Conservation (phyloP, 768 basidiomycete genomes). For the Agaricus blazei region DNA sequence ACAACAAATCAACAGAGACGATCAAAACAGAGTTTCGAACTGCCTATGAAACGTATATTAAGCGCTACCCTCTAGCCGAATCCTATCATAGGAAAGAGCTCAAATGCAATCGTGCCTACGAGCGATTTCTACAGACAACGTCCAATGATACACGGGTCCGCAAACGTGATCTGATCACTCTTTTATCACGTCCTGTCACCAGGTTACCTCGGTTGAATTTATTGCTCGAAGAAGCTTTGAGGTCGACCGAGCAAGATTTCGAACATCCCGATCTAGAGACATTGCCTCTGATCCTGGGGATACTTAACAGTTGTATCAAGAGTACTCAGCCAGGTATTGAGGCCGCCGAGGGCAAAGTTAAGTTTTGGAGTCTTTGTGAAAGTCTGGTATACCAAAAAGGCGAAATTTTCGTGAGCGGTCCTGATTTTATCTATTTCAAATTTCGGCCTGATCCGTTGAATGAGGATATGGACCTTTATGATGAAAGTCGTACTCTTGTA, state of each 20-base stretch:
- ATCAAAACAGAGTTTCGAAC: slow-evolving; percentile 47
- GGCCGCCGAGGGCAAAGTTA: slow-evolving; percentile 87
- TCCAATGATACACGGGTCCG: slow-evolving; percentile 60
- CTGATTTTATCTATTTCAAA: not conserved
- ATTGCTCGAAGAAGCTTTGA: slow-evolving; percentile 63
- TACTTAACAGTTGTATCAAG: slow-evolving; percentile 71
- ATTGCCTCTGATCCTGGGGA: slow-evolving; percentile 64
- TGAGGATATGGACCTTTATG: slow-evolving; percentile 80
- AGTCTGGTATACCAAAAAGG: slow-evolving; percentile 69
- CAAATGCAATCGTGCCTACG: slow-evolving; percentile 62
- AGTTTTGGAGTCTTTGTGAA: slow-evolving; percentile 79
- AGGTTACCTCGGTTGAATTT: slow-evolving; percentile 80
- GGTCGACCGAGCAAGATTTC: slow-evolving; percentile 54
- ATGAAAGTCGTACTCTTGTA: slow-evolving; percentile 68
- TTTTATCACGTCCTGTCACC: slow-evolving; percentile 83
- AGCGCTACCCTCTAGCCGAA: slow-evolving; percentile 84
- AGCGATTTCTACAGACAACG: slow-evolving; percentile 57
- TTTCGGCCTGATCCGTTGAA: not conserved
- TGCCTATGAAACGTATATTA: slow-evolving; percentile 79
- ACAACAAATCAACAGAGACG: slow-evolving; percentile 24
- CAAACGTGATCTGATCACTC: slow-evolving; percentile 75
- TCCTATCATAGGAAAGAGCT: slow-evolving; percentile 76
- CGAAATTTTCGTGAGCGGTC: slow-evolving; percentile 69
- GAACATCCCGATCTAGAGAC: slow-evolving; percentile 79
- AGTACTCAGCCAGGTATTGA: slow-evolving; percentile 88